Conservation (phyloP, 306 rosid genomes). For the Purshia tridentata region DNA sequence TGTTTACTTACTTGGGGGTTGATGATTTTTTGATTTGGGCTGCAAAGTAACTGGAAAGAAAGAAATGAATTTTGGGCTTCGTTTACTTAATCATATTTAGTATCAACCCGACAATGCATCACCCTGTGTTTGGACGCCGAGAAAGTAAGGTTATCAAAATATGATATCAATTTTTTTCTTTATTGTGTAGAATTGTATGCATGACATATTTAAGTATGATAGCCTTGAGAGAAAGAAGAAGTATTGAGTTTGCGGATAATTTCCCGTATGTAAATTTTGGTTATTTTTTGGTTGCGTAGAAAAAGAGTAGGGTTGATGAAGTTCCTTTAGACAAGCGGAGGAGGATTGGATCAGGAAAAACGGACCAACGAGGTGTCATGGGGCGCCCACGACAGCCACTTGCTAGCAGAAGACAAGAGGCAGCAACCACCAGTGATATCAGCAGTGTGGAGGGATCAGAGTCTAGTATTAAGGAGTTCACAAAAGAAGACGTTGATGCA, state of each 20-base stretch:
- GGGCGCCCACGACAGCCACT: slow-evolving; percentile 18
- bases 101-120: too few species aligned
- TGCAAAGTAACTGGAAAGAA: background rate
- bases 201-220: too few species aligned
- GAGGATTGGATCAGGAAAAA: slow-evolving; percentile 53
- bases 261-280: background rate
- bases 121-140: background rate
- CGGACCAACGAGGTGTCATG: slow-evolving; percentile 33
- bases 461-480: slow-evolving; percentile 46
- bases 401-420: slow-evolving; percentile 39
- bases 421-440: slow-evolving; percentile 30
- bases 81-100: background rate
- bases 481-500: slow-evolving; percentile 64
- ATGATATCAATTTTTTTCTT: too few species aligned
- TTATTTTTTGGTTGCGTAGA: slow-evolving; percentile 39
- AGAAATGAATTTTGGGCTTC: slow-evolving; percentile 10
- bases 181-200: too few species aligned
- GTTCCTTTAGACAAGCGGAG: slow-evolving; percentile 55
- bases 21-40: background rate
- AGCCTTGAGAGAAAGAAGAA: too few species aligned
- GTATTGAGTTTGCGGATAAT: too few species aligned
- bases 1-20: background rate
- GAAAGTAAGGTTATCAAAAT: background rate
- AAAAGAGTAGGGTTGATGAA: slow-evolving; percentile 55
- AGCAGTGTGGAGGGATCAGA: slow-evolving; percentile 41